Percentiles rank a stretch among this genome's conserved stretches.
phyloP scores from a whole-genome alignment of 306 rosid species.

The Psophocarpus tetragonolobus region DNA sequence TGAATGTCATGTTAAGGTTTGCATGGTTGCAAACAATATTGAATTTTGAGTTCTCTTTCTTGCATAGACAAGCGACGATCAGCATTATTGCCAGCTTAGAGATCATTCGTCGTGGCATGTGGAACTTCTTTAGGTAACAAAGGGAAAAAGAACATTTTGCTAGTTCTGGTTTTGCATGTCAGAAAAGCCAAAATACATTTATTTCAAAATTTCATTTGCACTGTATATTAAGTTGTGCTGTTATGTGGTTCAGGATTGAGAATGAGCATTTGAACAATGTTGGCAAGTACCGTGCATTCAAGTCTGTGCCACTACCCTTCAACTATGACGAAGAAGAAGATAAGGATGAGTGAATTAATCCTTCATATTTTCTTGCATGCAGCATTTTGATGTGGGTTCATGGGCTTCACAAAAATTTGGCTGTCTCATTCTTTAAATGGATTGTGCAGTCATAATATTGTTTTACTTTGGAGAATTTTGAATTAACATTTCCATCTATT shows the following conservation, averaged over 20 bases:
- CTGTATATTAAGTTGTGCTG: not conserved
- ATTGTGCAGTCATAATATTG: too few species aligned
- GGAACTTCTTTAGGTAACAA: slow-evolving; percentile 74
- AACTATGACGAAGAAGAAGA: slow-evolving; percentile 63
- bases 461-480: too few species aligned
- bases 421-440: too few species aligned
- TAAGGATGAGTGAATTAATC: not conserved
- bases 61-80: slow-evolving; percentile 48
- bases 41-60: slow-evolving; percentile 30
- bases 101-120: slow-evolving; percentile 75
- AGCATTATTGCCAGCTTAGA: slow-evolving; percentile 58
- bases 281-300: slow-evolving; percentile 81
- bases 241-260: slow-evolving; percentile 56
- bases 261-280: slow-evolving; percentile 85
- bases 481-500: too few species aligned
- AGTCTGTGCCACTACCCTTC: slow-evolving; percentile 76
- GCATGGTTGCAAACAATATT: slow-evolving; percentile 69
- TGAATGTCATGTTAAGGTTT: slow-evolving; percentile 70
- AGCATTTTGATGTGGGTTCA: too few species aligned
- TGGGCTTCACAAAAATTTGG: too few species aligned
- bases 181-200: not conserved
- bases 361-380: too few species aligned
- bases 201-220: not conserved
- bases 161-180: not conserved
- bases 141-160: not conserved